Conservation (phyloP, 1,284 basidiomycete species). For the Puccinia sorghi region DNA sequence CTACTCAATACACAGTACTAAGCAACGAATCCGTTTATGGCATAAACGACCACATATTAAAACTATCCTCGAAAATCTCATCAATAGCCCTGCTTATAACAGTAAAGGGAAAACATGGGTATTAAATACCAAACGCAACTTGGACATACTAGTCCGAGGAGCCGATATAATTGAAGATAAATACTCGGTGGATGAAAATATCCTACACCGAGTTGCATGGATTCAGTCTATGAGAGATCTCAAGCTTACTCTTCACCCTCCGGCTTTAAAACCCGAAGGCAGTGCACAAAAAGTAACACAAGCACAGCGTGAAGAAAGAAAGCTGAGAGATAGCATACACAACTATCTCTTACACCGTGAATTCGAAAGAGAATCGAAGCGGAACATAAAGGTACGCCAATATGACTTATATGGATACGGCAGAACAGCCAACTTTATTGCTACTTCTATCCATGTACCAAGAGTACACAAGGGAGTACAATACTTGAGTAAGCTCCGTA, state of each 20-base stretch:
- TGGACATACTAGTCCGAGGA: background rate
- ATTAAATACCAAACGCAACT: background rate
- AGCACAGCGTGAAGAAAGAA: background rate
- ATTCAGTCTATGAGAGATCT: background rate
- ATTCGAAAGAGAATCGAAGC: background rate
- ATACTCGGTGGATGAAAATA: too few species aligned
- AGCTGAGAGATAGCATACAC: background rate
- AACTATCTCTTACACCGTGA: background rate
- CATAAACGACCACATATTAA: background rate
- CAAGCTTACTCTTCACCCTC: background rate
- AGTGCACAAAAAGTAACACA: background rate
- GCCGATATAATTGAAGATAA: too few species aligned
- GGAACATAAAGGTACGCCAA: background rate
- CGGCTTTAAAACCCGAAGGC: too few species aligned
- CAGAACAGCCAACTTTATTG: background rate
- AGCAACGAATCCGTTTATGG: background rate
- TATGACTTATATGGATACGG: background rate
- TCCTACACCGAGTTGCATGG: background rate
- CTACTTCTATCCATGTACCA: conserved; percentile 6
- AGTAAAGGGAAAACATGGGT: background rate
- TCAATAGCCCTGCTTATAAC: background rate
- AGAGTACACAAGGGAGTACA: background rate
- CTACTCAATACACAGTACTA: background rate
- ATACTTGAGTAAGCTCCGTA: background rate
- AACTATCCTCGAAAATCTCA: background rate